Evolutionary conservation across 176 grass and related monocot genomes (phyloP), one percentile per base, ranked within the genome.

Genomic region (Phoenix roebelenii): DNA sequence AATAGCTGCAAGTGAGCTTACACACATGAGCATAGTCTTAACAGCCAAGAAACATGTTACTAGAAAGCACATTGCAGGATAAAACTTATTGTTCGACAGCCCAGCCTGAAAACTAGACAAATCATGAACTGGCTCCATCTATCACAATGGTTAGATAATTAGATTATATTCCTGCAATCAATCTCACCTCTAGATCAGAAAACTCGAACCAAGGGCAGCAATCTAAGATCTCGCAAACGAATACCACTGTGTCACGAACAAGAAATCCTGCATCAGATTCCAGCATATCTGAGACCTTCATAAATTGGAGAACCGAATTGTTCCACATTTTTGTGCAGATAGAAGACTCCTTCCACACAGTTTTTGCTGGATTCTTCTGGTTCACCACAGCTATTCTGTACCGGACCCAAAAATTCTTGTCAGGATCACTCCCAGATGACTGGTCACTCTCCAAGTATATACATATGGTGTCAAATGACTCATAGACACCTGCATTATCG

Each of bases 261-360:
- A 97, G 77, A 84, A 97, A 97, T 25, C 93, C 87, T 63, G 87
- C 80, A 22, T 97, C 87, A 26, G 81, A 70, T 55, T 86, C 88
- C 76, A 91, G 52, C 74, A 97, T 83, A 68, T 92, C 93, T 52
- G 82, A 85, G 60, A 91, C 85, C 66, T 97, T 97, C 93, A 97
- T 97, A 66, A 97, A 97, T 73, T 97, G 93, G 18, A 97, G 76
- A 61, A 97, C 93, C 28, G 93, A 97, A 84, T 97, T 97, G 81
- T 88, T 97, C 93, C 93, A 97, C 58, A 87, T 85, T 79, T 97
- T 97, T 57, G 93, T 97, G 74, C 93, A 97, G 73, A 97, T 97
- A 57, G 93, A 97, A 65, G 93, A 97, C 78, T 92, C 93, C 79
- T 85, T 97, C 70, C 84, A 92, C 19, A 91, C 78, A 66, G 93